Percentiles rank a stretch among this genome's conserved stretches.
Conservation (phyloP, 2,329 filamentous ascomycete species). For the Ambrosiella beaveri region DNA sequence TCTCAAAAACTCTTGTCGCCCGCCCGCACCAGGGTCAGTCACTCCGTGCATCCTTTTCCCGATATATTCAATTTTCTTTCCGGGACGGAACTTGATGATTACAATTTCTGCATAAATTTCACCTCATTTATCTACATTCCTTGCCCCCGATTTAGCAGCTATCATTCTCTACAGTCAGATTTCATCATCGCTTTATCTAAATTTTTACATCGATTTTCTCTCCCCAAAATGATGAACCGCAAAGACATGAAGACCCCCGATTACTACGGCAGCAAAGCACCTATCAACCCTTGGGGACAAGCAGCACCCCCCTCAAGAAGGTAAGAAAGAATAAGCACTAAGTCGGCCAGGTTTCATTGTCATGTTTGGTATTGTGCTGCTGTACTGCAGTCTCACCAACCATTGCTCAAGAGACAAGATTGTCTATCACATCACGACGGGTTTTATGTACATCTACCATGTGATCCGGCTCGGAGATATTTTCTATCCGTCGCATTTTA, state of each 20-base stretch:
- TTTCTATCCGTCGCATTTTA: neutral
- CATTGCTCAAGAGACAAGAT: neutral
- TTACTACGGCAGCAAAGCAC: constrained; percentile 8
- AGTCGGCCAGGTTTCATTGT: neutral
- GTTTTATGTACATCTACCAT: neutral
- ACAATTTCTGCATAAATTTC: neutral
- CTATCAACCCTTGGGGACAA: constrained; percentile 11
- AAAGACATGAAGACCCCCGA: constrained; percentile 13
- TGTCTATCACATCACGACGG: neutral
- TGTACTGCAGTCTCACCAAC: neutral
- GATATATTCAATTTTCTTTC: neutral
- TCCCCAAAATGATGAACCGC: constrained; percentile 9
- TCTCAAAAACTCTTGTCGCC: constrained; percentile 3
- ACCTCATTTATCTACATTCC: neutral
- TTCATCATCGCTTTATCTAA: neutral
- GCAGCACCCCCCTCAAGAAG: constrained; percentile 8
- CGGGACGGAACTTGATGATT: constrained; percentile 1
- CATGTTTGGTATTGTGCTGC: neutral
- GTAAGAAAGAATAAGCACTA: constrained; percentile 3
- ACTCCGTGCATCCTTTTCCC: constrained; percentile 1
- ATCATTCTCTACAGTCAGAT: too few species aligned
- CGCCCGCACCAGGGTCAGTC: neutral
- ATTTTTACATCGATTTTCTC: neutral
- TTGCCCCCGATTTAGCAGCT: neutral
- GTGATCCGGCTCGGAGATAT: constrained; percentile 2